These are phyloP conservation scores for Boletus pseudopeckii DNA, from an alignment of 768 basidiomycete genomes.

Conservation along the genomic window DNA sequence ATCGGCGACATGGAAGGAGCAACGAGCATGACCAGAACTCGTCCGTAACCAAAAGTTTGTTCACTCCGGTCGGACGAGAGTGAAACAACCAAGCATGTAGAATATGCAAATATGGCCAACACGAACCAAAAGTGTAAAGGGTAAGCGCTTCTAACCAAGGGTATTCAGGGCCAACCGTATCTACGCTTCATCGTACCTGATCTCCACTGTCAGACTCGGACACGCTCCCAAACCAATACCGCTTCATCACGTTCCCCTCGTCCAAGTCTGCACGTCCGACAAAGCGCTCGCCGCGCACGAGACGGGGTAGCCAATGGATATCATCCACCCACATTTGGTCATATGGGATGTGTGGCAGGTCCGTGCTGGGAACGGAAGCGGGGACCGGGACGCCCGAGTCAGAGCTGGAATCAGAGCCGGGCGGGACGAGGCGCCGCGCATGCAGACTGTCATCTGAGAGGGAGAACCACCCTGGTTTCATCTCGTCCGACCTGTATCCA, in stretches of 20 bases:
- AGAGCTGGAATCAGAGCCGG: neutral
- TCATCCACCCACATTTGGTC: slow-evolving; percentile 61
- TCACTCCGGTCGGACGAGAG: neutral
- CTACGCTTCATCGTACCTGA: neutral
- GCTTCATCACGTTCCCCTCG: slow-evolving; percentile 75
- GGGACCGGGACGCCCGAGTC: neutral
- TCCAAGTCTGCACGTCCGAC: slow-evolving; percentile 59
- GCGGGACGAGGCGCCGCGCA: slow-evolving; percentile 1
- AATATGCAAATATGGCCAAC: neutral
- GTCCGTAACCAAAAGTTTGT: neutral
- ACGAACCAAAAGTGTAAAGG: neutral
- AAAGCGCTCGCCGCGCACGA: slow-evolving; percentile 43
- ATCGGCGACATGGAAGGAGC: too few relatives aligned
- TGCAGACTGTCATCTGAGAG: slow-evolving; percentile 23
- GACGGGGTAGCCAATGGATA: slow-evolving; percentile 62
- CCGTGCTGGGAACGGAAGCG: neutral
- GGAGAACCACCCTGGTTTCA: slow-evolving; percentile 81
- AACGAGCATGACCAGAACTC: too few relatives aligned
- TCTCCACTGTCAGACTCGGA: neutral
- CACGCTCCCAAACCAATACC: slow-evolving; percentile 63
- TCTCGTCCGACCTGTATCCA: slow-evolving; percentile 73
- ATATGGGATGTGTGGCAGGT: slow-evolving; percentile 53
- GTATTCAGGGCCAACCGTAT: neutral
- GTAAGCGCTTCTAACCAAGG: neutral
- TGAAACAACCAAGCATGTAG: neutral